Evolutionary conservation across 2,329 filamentous ascomycete species (phyloP), one percentile per base, ranked within the genome.

Genomic region (Ophiostoma sp.): DNA sequence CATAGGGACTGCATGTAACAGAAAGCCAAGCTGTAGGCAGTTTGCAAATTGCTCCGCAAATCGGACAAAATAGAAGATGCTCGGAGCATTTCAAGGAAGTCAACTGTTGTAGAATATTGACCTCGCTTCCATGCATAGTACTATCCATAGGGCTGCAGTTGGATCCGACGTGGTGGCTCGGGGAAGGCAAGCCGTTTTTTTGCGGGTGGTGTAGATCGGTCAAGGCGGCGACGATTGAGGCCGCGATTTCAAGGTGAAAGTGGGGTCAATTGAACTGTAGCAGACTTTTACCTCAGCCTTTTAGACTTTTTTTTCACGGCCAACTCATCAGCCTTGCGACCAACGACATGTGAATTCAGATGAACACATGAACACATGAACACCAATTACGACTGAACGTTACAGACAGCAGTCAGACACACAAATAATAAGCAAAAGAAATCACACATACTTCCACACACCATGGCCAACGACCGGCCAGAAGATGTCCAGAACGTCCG

Each of bases 241-340:
- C 50, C 22, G 61, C 61, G 61, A 42, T 22, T 45, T 45, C 61
- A 64, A 25, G 33, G n/a, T 64, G 33, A 42, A 66, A 66, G 42
- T 45, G 36, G 64, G 64, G 64, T 22, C 64, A 50, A 45, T 50
- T 48, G 25, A 50, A 50, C 11, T 8, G 25, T 25, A 33, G 17
- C 17, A 68, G 42, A 68, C 42, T 68, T 28, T 66, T 42, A 12
- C n/a, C 11, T 28, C 25, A 12, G n/a, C 22, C 45, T 57, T 57
- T 57, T 17, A 36, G 12, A n/a, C 31, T 50, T 22, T 12, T 11
- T n/a, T 33, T 33, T 15, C 15, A 45, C 33, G 5, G 25, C 33
- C 33, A 7, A 61, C 57, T 55, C 57, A 61, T 36, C 25, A 36
- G 57, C 50, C 50, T 55, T 55, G 50, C 8, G 33, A 36, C 50